Conservation (phyloP, 331 rosid species). For the Cydonia oblonga region DNA sequence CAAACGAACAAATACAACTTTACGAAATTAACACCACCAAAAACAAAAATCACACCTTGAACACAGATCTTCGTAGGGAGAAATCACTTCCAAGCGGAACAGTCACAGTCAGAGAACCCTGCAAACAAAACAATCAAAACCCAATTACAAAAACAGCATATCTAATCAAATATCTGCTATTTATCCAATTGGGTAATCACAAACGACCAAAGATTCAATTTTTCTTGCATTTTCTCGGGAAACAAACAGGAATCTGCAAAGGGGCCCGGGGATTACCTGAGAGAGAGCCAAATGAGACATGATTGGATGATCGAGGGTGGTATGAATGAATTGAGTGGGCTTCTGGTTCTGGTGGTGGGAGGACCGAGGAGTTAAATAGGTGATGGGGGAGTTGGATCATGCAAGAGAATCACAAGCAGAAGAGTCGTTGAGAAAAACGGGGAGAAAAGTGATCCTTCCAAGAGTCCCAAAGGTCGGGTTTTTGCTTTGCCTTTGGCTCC, state of each 20-base stretch:
- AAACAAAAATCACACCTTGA: constrained; percentile 42
- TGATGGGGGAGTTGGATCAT: background rate
- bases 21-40: background rate
- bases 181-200: background rate
- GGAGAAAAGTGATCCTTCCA: constrained; percentile 26
- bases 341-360: background rate
- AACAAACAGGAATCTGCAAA: background rate
- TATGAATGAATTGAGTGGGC: background rate
- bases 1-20: background rate
- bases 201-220: background rate
- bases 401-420: background rate
- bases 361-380: background rate
- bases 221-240: constrained; percentile 1
- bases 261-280: constrained; percentile 39
- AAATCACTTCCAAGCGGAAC: constrained; percentile 57
- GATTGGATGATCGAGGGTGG: constrained; percentile 13
- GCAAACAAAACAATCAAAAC: background rate
- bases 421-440: background rate
- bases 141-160: constrained; percentile 5
- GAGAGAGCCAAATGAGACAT: constrained; percentile 56
- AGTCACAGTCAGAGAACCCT: constrained; percentile 44
- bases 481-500: constrained; percentile 1
- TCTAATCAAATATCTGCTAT: background rate
- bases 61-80: constrained; percentile 59
- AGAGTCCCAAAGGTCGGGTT: constrained; percentile 31